Evolutionary conservation across 169 alveolate genomes (phyloP).

Genomic region (Plasmodium billcollinsi): DNA sequence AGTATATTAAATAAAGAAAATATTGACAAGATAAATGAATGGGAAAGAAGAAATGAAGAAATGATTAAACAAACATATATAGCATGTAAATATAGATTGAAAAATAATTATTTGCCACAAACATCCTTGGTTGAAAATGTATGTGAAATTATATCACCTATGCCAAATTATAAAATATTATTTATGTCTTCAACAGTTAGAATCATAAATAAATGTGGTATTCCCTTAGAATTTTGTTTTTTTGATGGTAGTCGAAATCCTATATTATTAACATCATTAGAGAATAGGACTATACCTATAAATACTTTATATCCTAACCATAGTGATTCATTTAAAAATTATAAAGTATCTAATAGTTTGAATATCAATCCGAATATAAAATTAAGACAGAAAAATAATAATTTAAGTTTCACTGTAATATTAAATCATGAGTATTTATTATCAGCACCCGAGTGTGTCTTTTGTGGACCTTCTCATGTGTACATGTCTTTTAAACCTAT

Average conservation of each 20-base stretch:
- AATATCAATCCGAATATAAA: constrained; percentile 63
- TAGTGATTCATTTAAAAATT: constrained; percentile 70
- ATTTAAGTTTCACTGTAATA: constrained; percentile 63
- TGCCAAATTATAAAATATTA: constrained; percentile 88
- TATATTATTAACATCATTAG: constrained; percentile 81
- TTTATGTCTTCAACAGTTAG: constrained; percentile 88
- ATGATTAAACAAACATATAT: constrained; percentile 47
- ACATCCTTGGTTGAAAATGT: constrained; percentile 75
- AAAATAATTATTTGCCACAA: constrained; percentile 45
- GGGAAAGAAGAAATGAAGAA: constrained; percentile 32
- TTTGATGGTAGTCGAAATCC: constrained; percentile 82
- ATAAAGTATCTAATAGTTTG: constrained; percentile 69
- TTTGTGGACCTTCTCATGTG: constrained; percentile 74
- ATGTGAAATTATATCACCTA: constrained; percentile 88
- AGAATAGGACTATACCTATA: constrained; percentile 81
- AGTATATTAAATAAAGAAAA: constrained; percentile 15
- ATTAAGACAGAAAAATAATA: constrained; percentile 62
- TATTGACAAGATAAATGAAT: constrained; percentile 13
- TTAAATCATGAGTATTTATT: constrained; percentile 78
- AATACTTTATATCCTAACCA: constrained; percentile 69
- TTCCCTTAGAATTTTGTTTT: constrained; percentile 87
- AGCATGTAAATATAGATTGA: constrained; percentile 20
- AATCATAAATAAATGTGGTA: constrained; percentile 86
- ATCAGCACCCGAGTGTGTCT: constrained; percentile 72
- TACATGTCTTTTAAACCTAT: constrained; percentile 64